Evolutionary conservation across 2,329 filamentous ascomycete genomes (phyloP).

Genomic region (Harringtonia aguacate): DNA sequence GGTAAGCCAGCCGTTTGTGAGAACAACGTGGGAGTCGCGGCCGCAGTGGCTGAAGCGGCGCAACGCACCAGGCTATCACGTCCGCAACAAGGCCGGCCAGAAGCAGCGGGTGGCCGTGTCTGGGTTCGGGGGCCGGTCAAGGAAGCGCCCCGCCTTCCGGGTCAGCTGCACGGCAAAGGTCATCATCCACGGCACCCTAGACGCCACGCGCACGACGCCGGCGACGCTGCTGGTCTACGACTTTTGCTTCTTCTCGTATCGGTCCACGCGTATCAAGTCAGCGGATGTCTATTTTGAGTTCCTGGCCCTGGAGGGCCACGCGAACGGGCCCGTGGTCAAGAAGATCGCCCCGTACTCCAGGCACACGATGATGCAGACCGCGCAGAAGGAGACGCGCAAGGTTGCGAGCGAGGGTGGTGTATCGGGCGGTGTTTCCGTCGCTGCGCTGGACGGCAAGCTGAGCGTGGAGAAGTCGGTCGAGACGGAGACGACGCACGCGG

Average conservation of each 20-base stretch:
- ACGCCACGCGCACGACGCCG: background rate
- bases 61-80: background rate
- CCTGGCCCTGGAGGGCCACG: background rate
- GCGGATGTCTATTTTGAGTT: constrained; percentile 1
- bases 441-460: background rate
- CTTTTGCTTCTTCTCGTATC: constrained; percentile 1
- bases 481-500: constrained; percentile 1
- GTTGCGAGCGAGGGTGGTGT: background rate
- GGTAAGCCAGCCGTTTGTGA: background rate
- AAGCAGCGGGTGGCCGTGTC: background rate
- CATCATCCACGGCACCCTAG: constrained; percentile 2
- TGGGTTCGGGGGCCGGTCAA: background rate
- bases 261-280: constrained; percentile 1
- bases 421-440: background rate
- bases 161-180: constrained; percentile 1
- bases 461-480: background rate
- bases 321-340: background rate
- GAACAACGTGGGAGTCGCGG: background rate
- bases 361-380: background rate
- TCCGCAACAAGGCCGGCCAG: constrained; percentile 1
- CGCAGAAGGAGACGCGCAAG: background rate
- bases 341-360: background rate
- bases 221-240: constrained; percentile 2
- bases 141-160: constrained; percentile 1
- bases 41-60: background rate